phyloP scores from a whole-genome alignment of 2,329 filamentous ascomycete species.

The Dactylellina drechsleri region DNA sequence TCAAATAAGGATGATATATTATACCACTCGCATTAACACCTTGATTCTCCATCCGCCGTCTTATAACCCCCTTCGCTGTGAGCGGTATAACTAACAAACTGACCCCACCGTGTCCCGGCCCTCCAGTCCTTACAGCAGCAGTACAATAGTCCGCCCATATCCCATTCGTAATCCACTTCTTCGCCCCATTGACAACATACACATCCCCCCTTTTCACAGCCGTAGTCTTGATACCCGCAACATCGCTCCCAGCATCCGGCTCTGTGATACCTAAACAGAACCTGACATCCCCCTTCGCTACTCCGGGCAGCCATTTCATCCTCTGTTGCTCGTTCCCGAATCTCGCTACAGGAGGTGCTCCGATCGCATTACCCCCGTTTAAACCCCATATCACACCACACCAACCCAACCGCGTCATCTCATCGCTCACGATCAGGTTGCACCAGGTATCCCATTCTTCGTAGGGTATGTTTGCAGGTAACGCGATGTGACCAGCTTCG shows the following conservation, averaged over 20 bases:
- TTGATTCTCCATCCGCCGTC: constrained; percentile 71
- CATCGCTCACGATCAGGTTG: constrained; percentile 68
- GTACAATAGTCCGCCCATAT: constrained; percentile 75
- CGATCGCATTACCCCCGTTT: constrained; percentile 71
- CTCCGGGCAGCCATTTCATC: constrained; percentile 68
- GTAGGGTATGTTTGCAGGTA: constrained; percentile 64
- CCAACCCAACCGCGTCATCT: constrained; percentile 68
- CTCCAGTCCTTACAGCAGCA: constrained; percentile 79
- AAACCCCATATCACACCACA: constrained; percentile 70
- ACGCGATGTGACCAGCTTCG: constrained; percentile 60
- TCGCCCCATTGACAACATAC: constrained; percentile 78
- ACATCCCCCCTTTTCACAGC: constrained; percentile 71
- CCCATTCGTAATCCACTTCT: constrained; percentile 83
- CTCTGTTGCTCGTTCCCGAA: constrained; percentile 72
- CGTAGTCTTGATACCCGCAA: constrained; percentile 76
- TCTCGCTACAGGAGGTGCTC: constrained; percentile 72
- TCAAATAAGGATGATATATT: constrained; percentile 1
- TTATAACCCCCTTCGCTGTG: constrained; percentile 71
- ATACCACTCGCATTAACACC: constrained; percentile 72
- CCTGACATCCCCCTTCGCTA: constrained; percentile 70
- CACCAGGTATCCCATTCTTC: constrained; percentile 70
- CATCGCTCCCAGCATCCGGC: constrained; percentile 77
- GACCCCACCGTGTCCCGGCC: constrained; percentile 71
- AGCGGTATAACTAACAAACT: constrained; percentile 76
- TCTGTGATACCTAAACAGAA: constrained; percentile 79